A percentile compares a stretch with the other conserved stretches of the same genome.
These are phyloP conservation scores for Blastocystis sp. DNA, from an alignment of 352 stramenopile genomes.

Conservation along the genomic window DNA sequence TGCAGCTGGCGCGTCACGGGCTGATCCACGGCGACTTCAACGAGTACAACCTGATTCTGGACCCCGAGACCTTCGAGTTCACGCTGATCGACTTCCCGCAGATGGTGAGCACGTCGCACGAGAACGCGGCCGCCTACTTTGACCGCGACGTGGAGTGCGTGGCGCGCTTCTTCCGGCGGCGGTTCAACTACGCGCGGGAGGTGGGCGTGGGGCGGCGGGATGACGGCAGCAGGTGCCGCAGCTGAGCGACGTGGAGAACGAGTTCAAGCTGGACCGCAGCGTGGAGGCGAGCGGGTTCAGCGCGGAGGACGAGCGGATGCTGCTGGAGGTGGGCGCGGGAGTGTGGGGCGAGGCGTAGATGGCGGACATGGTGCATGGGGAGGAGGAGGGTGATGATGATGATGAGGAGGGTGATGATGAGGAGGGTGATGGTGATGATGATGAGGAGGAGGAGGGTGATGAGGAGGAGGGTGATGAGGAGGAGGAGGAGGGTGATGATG, in stretches of 20 bases:
- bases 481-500: conserved; percentile 52
- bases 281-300: conserved; percentile 70
- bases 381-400: conserved; percentile 59
- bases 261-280: conserved; percentile 60
- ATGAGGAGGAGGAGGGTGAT: conserved; percentile 60
- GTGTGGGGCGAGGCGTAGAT: conserved; percentile 46
- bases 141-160: conserved; percentile 86
- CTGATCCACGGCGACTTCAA: conserved; percentile 99
- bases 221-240: conserved; percentile 54
- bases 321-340: conserved; percentile 63
- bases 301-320: conserved; percentile 68
- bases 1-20: conserved; percentile 85
- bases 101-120: conserved; percentile 95
- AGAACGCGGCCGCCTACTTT: conserved; percentile 88
- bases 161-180: conserved; percentile 85
- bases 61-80: conserved; percentile 69
- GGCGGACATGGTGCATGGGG: conserved; percentile 57
- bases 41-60: conserved; percentile 98
- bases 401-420: conserved; percentile 64
- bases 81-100: conserved; percentile 99
- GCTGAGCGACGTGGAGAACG: conserved; percentile 56
- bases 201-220: not conserved
- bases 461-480: conserved; percentile 58
- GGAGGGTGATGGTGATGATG: conserved; percentile 58
- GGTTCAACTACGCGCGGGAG: conserved; percentile 61